Conservation (phyloP, 768 basidiomycete genomes). For the Termitomyces titanicus region DNA sequence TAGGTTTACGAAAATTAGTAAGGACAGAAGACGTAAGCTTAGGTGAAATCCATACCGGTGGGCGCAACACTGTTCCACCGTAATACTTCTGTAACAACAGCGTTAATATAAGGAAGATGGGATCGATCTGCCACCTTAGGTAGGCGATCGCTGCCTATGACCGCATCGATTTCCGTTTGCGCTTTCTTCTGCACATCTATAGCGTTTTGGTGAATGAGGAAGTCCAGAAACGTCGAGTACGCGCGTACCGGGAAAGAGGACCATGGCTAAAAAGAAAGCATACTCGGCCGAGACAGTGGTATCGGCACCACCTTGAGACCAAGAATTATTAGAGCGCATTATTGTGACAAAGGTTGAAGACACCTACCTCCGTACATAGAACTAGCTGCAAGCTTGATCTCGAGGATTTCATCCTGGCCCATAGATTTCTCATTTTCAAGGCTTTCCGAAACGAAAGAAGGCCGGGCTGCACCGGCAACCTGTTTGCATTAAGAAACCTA, state of each 20-base stretch:
- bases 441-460: conserved; percentile 40
- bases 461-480: conserved; percentile 37
- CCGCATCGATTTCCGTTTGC: conserved; percentile 47
- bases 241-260: conserved; percentile 30
- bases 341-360: background rate
- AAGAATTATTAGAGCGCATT: background rate
- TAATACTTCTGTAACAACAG: conserved; percentile 43
- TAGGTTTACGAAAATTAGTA: conserved; percentile 8
- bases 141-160: conserved; percentile 33
- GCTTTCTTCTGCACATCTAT: conserved; percentile 49
- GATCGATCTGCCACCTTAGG: conserved; percentile 38
- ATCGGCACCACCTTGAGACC: conserved; percentile 41
- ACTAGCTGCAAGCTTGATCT: conserved; percentile 40
- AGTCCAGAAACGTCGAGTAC: background rate
- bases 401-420: conserved; percentile 28
- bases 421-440: conserved; percentile 33
- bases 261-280: conserved; percentile 48
- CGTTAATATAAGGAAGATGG: conserved; percentile 46
- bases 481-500: conserved; percentile 12
- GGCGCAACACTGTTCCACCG: conserved; percentile 48
- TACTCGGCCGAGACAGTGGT: conserved; percentile 44
- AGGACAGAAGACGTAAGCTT: background rate
- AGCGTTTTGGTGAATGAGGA: conserved; percentile 8
- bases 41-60: background rate
- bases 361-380: conserved; percentile 42